Conservation (phyloP, 805 yeast genomes). For the Ogataea kodamae region DNA sequence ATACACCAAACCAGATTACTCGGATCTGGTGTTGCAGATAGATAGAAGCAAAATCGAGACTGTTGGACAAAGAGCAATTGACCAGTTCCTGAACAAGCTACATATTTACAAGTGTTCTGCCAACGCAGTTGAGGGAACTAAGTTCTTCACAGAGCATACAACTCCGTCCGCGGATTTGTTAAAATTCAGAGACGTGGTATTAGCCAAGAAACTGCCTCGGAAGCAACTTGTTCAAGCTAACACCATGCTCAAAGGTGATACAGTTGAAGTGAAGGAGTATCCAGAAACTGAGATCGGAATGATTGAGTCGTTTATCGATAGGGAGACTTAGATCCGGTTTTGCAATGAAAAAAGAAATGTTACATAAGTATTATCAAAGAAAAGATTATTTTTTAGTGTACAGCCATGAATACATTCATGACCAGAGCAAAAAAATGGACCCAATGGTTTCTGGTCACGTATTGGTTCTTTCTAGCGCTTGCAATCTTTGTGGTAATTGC, state of each 20-base stretch:
- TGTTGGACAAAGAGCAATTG: constrained; percentile 70
- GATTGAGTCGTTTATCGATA: constrained; percentile 72
- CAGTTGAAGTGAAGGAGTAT: constrained; percentile 64
- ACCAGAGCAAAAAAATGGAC: constrained; percentile 5
- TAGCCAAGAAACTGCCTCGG: constrained; percentile 75
- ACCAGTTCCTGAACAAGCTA: constrained; percentile 64
- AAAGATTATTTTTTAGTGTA: no score
- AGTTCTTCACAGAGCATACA: constrained; percentile 66
- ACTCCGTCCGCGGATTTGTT: constrained; percentile 61
- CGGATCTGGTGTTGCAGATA: constrained; percentile 58
- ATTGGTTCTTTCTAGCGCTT: constrained; percentile 75
- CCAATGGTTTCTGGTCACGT: constrained; percentile 26
- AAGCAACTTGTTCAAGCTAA: constrained; percentile 83
- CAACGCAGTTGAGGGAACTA: constrained; percentile 60
- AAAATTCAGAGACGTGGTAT: constrained; percentile 61
- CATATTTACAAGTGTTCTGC: constrained; percentile 81
- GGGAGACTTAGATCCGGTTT: constrained; percentile 34
- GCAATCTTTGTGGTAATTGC: constrained; percentile 76
- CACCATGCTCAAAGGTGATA: constrained; percentile 43
- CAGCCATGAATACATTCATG: constrained; percentile 6
- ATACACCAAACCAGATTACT: constrained; percentile 43
- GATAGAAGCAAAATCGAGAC: constrained; percentile 61
- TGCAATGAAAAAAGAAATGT: constrained; percentile 2
- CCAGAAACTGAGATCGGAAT: constrained; percentile 70
- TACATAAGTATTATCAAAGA: no score